Evolutionary conservation across 1,139 yeast genomes (phyloP), one percentile per base, ranked within the genome.

Genomic region (Taphrina communis): DNA sequence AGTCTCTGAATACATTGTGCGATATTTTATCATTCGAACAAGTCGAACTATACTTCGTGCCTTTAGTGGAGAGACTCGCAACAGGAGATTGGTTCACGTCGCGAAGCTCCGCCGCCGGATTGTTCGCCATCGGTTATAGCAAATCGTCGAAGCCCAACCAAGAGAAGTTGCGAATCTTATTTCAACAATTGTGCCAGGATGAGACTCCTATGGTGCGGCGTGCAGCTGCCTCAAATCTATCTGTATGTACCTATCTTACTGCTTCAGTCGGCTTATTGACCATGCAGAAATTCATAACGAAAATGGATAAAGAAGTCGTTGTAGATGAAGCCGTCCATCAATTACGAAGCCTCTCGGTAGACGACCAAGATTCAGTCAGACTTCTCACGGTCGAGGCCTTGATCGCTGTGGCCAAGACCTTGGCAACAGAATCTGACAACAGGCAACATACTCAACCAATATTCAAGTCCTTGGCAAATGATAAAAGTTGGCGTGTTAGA

Each of bases 141-240:
- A 84, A 88, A 73, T 89, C 90, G 17, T 79, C 83, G 71, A 82
- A 85, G 52, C 81, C 80, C 31, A 72, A 71, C 42, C 75, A 76
- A 57, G 82, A 83, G 66, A 88, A 87, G 65, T 82, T 94, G 72
- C 82, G 92, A 72, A 82, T 84, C 58, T 78, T 88, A 69, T 93
- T 88, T 78, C 82, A 86, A 72, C 88, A 87, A 74, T 82, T 94
- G 73, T 85, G 90, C 65, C 85, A 85, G 72, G 99, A 95, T 78
- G 99, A 95, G 72, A 91, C 97, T 35, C 99, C 99, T 70, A 93
- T 95, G 97, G 99, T 94, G 48, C 87, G 97, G 79, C 87, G 98
- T 77, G 89, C 97, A 19, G 96, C 97, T 19, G 98, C 97, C 9
- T 85, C 87, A 56, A 86, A 89, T 77, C 83, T 94, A 73, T 97